A percentile compares a stretch with the other conserved stretches of the same genome.
Evolutionary conservation across 2,329 filamentous ascomycete genomes (phyloP).

Genomic region (Aureobasidium sp.): DNA sequence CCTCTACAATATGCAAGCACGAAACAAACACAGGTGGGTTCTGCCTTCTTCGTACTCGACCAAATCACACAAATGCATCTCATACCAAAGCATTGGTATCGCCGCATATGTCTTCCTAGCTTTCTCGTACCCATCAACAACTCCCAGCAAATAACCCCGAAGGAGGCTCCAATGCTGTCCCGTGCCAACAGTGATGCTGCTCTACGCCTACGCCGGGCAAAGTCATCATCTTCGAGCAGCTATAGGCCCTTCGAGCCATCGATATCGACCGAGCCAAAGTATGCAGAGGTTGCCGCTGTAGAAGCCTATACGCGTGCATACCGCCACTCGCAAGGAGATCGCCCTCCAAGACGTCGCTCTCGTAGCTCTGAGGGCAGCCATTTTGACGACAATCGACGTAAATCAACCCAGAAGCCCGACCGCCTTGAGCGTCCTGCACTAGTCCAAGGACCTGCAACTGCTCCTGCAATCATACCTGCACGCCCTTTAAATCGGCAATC

Average conservation of each 20-base stretch:
- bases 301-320: constrained; percentile 53
- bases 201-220: constrained; percentile 27
- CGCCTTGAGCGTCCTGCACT: not conserved
- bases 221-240: constrained; percentile 26
- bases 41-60: not conserved
- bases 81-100: constrained; percentile 15
- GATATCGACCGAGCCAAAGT: constrained; percentile 37
- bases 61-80: constrained; percentile 11
- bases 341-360: constrained; percentile 4
- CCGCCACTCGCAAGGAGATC: not conserved
- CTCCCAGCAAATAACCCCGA: not conserved
- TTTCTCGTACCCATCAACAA: constrained; percentile 3
- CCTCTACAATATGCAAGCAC: not conserved
- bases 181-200: constrained; percentile 27
- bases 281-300: constrained; percentile 56
- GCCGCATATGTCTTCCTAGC: constrained; percentile 14
- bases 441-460: not conserved
- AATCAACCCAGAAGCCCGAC: not conserved
- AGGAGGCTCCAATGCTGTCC: constrained; percentile 24
- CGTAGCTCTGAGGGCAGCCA: constrained; percentile 29
- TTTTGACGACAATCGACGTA: constrained; percentile 23
- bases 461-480: not conserved
- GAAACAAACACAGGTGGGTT: not conserved
- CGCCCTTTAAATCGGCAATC: not conserved
- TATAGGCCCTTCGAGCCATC: constrained; percentile 41